A percentile compares a stretch with the other conserved stretches of the same genome.
Conservation (phyloP, 1,284 basidiomycete genomes). For the Ganoderma resinaceum region DNA sequence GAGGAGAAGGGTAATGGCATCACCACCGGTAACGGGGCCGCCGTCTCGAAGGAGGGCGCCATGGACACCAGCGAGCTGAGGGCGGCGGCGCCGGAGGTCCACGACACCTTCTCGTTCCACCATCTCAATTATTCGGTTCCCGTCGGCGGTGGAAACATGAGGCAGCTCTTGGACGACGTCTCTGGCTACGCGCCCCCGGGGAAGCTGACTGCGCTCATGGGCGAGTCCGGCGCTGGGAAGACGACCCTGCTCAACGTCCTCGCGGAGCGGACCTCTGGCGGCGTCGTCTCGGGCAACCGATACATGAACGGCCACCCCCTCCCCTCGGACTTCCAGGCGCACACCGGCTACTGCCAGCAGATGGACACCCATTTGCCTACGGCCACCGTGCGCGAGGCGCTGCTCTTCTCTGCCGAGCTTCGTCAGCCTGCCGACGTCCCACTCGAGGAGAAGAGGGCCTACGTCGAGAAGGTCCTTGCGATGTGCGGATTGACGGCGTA, state of each 20-base stretch:
- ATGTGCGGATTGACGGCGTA: conserved; percentile 80
- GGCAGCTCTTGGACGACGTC: conserved; percentile 78
- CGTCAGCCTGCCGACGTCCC: conserved; percentile 79
- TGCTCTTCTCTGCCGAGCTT: conserved; percentile 83
- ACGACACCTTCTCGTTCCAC: conserved; percentile 69
- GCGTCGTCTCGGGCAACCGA: conserved; percentile 81
- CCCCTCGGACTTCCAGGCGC: conserved; percentile 78
- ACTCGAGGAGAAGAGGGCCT: conserved; percentile 77
- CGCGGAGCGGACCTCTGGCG: conserved; percentile 80
- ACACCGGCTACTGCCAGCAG: conserved; percentile 84
- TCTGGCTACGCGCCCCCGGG: conserved; percentile 87
- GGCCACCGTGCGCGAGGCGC: conserved; percentile 84
- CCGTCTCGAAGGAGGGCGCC: conserved; percentile 8
- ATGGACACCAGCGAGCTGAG: conserved; percentile 28
- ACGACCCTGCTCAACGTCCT: conserved; percentile 87
- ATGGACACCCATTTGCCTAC: conserved; percentile 80
- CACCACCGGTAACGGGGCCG: conserved; percentile 3
- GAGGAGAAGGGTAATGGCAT: conserved; percentile 37
- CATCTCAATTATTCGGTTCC: conserved; percentile 68
- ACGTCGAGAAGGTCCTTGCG: conserved; percentile 81
- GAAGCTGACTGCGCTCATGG: conserved; percentile 81
- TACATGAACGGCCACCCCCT: conserved; percentile 80
- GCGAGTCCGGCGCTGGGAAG: conserved; percentile 85
- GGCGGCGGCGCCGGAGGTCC: conserved; percentile 37
- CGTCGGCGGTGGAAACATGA: conserved; percentile 58